phyloP scores from a whole-genome alignment of 129 eudicot species.

The Flaveria bidentis region DNA sequence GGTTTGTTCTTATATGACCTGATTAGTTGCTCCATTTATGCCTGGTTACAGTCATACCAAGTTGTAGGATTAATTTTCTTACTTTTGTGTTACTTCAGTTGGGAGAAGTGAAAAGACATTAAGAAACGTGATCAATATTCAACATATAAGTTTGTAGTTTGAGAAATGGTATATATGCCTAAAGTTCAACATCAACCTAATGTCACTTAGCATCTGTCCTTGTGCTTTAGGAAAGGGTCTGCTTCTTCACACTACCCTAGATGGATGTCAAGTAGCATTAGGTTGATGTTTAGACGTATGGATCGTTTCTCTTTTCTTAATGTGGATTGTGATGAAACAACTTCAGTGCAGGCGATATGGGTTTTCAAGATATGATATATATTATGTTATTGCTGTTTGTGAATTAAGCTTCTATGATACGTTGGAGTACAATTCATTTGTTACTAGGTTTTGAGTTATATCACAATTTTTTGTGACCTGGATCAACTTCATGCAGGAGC shows the following conservation, averaged over 20 bases:
- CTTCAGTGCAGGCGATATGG: not conserved
- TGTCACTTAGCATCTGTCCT: not conserved
- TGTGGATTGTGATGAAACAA: not conserved
- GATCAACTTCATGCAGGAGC: slow-evolving; percentile 48
- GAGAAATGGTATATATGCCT: not conserved
- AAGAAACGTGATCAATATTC: slow-evolving; percentile 1
- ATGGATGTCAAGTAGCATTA: slow-evolving; percentile 1
- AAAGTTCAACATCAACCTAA: not conserved
- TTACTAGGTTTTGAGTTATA: slow-evolving; percentile 13
- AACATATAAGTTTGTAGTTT: not conserved
- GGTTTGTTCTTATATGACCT: not conserved
- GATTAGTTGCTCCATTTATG: slow-evolving; percentile 19
- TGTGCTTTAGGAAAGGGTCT: not conserved
- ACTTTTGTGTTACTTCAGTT: slow-evolving; percentile 7
- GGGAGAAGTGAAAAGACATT: not conserved
- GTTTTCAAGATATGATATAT: slow-evolving; percentile 2
- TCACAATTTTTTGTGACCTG: slow-evolving; percentile 2
- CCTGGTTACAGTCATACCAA: not conserved
- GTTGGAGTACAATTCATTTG: not conserved
- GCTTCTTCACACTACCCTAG: not conserved
- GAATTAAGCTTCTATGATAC: slow-evolving; percentile 18
- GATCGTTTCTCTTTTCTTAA: not conserved
- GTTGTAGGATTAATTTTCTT: slow-evolving; percentile 17
- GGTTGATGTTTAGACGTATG: not conserved
- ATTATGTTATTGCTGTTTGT: not conserved